Evolutionary conservation across 2,329 filamentous ascomycete species (phyloP), one percentile per base, ranked within the genome.

Genomic region (Pezicula carpinea): DNA sequence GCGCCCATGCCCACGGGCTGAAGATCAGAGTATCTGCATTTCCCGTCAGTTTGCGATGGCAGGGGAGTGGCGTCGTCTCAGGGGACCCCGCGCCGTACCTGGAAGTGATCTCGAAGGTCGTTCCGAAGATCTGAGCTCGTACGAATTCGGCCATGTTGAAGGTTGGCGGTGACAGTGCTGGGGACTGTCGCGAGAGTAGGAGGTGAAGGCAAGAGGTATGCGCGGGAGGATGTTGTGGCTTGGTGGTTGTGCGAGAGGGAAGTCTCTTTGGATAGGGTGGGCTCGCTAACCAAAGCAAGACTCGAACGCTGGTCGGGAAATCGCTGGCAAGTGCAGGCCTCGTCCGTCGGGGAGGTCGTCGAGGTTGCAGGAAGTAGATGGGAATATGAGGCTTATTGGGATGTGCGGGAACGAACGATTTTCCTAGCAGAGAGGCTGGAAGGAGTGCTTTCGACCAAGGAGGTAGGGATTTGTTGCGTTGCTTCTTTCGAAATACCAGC

Each of bases 1-100:
- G 93, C 93, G 64, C 93, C 93, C 93, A 99, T 99, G 67, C 93
- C 93, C 57, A 99, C 93, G 32, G 93, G 93, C 69, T 99, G 93
- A 66, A 99, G 80, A 71, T 99, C 93, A 52, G 92, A 95, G 72
- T 97, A 97, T 74, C 91, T 96, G 66, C 56, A 48, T 45, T 34
- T 11, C 40, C 49, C 48, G 23, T 10, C 18, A 21, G 18, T n/a
- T 18, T 14, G 41, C 31, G 8, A 17, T 13, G 19, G 32, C 23
- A 33, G 32, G 21, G 51, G 36, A 33, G 46, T 48, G 46, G 43
- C 40, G 45, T 50, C 41, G 44, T 5, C 31, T 22, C 42, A 48
- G 35, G 39, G 47, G 45, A 35, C 32, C 39, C 46, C 55, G 53
- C 54, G 49, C 49, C 64, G 53, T 82, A 96, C 90, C 93, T 87